Evolutionary conservation across 2,329 filamentous ascomycete genomes (phyloP), one percentile per base, ranked within the genome.

Genomic region (Penicillium sp.): DNA sequence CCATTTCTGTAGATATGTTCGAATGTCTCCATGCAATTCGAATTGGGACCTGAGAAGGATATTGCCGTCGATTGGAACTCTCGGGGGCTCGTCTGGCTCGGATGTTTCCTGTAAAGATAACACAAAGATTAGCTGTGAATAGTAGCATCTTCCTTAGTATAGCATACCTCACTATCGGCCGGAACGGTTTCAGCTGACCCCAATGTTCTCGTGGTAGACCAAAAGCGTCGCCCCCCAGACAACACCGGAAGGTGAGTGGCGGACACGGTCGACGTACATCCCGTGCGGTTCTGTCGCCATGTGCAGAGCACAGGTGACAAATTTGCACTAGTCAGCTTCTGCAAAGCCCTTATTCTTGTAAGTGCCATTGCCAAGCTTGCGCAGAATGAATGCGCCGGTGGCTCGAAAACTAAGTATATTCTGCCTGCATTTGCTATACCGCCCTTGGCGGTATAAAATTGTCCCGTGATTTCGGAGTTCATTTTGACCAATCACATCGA

Each of bases 1-100:
- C 77, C 77, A 79, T 69, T 73, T 72, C 47, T 63, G 63, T 21
- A 79, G 63, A 53, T 78, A 78, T n/a, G 71, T 64, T 49, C 75
- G 71, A 31, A 79, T 77, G 56, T 77, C 68, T 38, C 68, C 69
- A 48, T 72, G 70, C 33, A 67, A 64, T 55, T 74, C 71, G 35
- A 77, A 68, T 57, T 77, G 74, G 45, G 63, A 68, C 48, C 70
- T 62, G 8, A 69, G 59, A 15, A 69, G 67, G 38, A 70, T 67
- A 52, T 73, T 63, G 49, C 70, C 64, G 25, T 48, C 49, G 49
- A 49, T 25, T 12, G 41, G 29, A 10, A 31, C 2, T 6, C 23
- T 35, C 31, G 31, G 52, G 4, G 42, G 48, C 17, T 54, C 31
- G 25, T 54, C 48, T 21, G 41, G 36, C 17, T 38, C 51, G 33